phyloP scores from a whole-genome alignment of 768 basidiomycete genomes.

The Lactifluus piperatus region DNA sequence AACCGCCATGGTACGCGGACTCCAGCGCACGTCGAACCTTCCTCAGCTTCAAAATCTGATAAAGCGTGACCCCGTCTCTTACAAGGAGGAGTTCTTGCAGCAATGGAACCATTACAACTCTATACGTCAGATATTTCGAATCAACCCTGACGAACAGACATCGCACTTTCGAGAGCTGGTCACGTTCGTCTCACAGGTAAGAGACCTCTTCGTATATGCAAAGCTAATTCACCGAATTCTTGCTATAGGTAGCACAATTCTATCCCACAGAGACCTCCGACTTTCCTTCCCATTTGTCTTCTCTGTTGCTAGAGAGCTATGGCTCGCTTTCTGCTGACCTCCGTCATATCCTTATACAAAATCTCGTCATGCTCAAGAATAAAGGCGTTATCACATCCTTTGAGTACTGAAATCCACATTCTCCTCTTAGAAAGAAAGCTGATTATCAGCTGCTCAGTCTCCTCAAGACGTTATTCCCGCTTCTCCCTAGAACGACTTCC shows the following conservation, averaged over 20 bases:
- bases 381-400: constrained; percentile 89
- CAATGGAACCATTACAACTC: constrained; percentile 96
- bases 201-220: not conserved
- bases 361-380: constrained; percentile 87
- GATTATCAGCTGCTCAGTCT: constrained; percentile 43
- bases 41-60: constrained; percentile 96
- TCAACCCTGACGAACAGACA: constrained; percentile 79
- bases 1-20: constrained; percentile 47
- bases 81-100: constrained; percentile 92
- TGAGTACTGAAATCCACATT: constrained; percentile 48
- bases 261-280: constrained; percentile 87
- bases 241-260: constrained; percentile 69
- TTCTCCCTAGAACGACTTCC: constrained; percentile 90
- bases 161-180: constrained; percentile 82
- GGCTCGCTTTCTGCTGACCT: constrained; percentile 69
- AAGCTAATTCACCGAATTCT: not conserved
- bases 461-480: constrained; percentile 84
- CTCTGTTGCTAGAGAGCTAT: constrained; percentile 73
- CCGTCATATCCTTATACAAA: constrained; percentile 78
- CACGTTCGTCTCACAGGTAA: constrained; percentile 81
- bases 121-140: constrained; percentile 74
- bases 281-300: constrained; percentile 73
- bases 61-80: constrained; percentile 83
- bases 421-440: not conserved
- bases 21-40: constrained; percentile 79